These are phyloP conservation scores for Epichloe gansuensis DNA, from an alignment of 2,329 filamentous ascomycete species.

Conservation along the genomic window DNA sequence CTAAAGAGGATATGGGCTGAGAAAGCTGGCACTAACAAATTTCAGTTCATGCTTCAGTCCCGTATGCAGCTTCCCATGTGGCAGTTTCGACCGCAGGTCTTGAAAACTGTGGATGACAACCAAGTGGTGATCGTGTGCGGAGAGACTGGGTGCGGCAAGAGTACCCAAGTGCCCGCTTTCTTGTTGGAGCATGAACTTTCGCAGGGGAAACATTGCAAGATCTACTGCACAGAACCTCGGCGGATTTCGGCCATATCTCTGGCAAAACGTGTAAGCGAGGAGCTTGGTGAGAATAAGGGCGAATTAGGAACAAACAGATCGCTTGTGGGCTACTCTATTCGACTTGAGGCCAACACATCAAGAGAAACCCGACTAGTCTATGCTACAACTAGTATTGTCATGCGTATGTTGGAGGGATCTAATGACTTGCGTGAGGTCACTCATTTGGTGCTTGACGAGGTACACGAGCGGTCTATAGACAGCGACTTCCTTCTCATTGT, in stretches of 20 bases:
- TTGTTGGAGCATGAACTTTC: slow-evolving; percentile 80
- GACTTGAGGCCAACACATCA: slow-evolving; percentile 76
- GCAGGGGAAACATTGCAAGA: slow-evolving; percentile 69
- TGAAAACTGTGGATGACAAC: slow-evolving; percentile 62
- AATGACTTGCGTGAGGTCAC: slow-evolving; percentile 81
- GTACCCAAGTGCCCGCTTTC: slow-evolving; percentile 91
- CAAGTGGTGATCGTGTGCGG: slow-evolving; percentile 90
- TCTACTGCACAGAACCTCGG: slow-evolving; percentile 90
- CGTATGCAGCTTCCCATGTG: slow-evolving; percentile 83
- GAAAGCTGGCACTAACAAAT: slow-evolving; percentile 45
- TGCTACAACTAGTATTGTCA: slow-evolving; percentile 85
- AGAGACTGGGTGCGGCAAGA: slow-evolving; percentile 95
- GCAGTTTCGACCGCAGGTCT: slow-evolving; percentile 64
- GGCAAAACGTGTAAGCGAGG: slow-evolving; percentile 84
- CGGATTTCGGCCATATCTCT: slow-evolving; percentile 94
- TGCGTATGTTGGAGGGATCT: slow-evolving; percentile 88
- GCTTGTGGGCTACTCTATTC: slow-evolving; percentile 86
- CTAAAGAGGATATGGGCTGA: slow-evolving; percentile 47
- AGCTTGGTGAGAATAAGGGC: slow-evolving; percentile 71
- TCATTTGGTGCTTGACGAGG: slow-evolving; percentile 91
- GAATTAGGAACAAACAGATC: slow-evolving; percentile 76
- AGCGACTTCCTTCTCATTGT: slow-evolving; percentile 93
- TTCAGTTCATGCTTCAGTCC: slow-evolving; percentile 64
- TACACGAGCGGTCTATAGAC: slow-evolving; percentile 92
- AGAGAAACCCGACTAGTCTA: slow-evolving; percentile 76